Evolutionary conservation across 768 basidiomycete genomes (phyloP), one percentile per base, ranked within the genome.

Genomic region (Mycena galericulata): DNA sequence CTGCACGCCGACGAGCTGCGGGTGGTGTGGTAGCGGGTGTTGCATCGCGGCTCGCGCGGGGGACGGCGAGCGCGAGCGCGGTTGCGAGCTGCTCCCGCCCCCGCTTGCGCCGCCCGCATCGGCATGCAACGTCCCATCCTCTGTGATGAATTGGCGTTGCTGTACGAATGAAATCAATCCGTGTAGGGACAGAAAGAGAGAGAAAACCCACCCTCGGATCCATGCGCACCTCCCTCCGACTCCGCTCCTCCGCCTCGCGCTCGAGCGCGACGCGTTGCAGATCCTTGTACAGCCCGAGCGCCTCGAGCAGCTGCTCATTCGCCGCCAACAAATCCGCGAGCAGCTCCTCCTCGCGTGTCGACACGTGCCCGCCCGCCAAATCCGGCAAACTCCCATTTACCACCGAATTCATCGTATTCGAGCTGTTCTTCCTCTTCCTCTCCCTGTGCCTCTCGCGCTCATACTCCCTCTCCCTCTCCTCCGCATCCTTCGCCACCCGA

Each of bases 141-240:
- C 81, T 47, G 82, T 80, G 41, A 82, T 78, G 53, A 79, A 79
- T 50, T 84, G 78, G 41, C 80, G 72, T 79, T 80, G 72, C 73
- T 78, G 62, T 22, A 11, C 20, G 45, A 38, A 36, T n/a, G 53
- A 18, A 49, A 43, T 22, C 57, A 30, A 41, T 41, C 36, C 61
- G 11, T 6, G 24, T 34, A 38, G 11, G 30, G 17, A 43, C 46
- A 38, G 27, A 10, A 38, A 55, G 50, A 57, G 15, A 18, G 15
- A 68, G 30, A 32, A 36, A 26, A 81, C 88, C 69, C 70, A 96
- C 95, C 74, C 84, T 84, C 60, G 88, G 82, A 76, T 90, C 90
- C 79, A 94, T 50, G 4, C 47, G 24, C 26, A 59, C 56, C 54
- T 68, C 67, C 29, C 36, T 18, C 53, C 61, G 61, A 45, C 67